Conservation (phyloP, 208 protist genomes). For the Angomonas ambiguus region DNA sequence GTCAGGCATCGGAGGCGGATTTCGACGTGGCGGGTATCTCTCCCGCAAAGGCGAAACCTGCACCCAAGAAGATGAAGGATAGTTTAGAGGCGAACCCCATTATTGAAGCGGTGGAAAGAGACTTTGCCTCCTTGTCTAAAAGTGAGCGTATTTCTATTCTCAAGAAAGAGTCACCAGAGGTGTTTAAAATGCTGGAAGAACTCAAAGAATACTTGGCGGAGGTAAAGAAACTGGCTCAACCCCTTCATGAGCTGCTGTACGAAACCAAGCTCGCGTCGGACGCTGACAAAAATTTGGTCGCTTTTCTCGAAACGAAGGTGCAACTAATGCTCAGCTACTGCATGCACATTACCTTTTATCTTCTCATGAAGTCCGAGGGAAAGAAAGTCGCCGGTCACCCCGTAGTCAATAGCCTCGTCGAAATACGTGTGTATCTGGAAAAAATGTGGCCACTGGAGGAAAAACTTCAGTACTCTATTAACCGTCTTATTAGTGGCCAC, state of each 20-base stretch:
- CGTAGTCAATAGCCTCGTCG: conserved; percentile 92
- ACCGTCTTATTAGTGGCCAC: conserved; percentile 89
- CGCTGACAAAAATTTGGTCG: conserved; percentile 72
- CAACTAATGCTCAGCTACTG: conserved; percentile 95
- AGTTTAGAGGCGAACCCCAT: conserved; percentile 48
- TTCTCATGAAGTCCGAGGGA: conserved; percentile 91
- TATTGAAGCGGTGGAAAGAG: conserved; percentile 86
- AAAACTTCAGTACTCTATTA: conserved; percentile 95
- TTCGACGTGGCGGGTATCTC: conserved; percentile 77
- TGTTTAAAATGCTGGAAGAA: conserved; percentile 88
- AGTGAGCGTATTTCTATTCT: conserved; percentile 84
- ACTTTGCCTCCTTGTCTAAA: conserved; percentile 81
- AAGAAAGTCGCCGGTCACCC: conserved; percentile 90
- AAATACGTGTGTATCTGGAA: conserved; percentile 92
- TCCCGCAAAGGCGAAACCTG: conserved; percentile 11
- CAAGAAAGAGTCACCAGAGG: conserved; percentile 87
- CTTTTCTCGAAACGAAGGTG: conserved; percentile 88
- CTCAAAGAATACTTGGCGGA: conserved; percentile 80
- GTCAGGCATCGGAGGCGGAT: conserved; percentile 58
- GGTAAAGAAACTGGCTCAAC: conserved; percentile 81
- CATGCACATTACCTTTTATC: conserved; percentile 94
- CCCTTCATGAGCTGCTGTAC: conserved; percentile 80
- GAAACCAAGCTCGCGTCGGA: conserved; percentile 57
- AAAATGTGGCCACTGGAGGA: conserved; percentile 94
- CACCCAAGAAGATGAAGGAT: conserved; percentile 22